These are phyloP conservation scores for Fusarium scirpi DNA, from an alignment of 2,329 filamentous ascomycete genomes.

Conservation along the genomic window DNA sequence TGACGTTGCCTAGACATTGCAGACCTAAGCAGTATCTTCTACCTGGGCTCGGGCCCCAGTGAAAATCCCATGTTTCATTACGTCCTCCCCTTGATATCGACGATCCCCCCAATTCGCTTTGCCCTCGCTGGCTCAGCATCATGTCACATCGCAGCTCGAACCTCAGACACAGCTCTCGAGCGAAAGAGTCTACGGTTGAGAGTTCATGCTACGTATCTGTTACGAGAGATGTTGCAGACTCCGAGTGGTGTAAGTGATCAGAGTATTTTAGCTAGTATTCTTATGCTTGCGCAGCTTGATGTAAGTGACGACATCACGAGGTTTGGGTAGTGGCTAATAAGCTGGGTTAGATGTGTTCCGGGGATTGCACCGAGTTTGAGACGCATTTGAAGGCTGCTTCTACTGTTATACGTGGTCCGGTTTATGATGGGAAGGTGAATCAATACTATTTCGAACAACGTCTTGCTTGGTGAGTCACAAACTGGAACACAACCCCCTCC, in stretches of 20 bases:
- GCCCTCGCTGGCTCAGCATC: slow-evolving; percentile 19
- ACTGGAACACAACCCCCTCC: rapidly evolving
- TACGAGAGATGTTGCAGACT: slow-evolving; percentile 1
- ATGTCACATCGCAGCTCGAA: slow-evolving; percentile 21
- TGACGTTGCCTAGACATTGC: background rate
- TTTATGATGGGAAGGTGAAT: background rate
- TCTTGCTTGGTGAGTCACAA: background rate
- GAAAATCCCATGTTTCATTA: slow-evolving; percentile 28
- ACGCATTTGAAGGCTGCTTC: slow-evolving; percentile 14
- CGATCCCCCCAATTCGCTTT: slow-evolving; percentile 9
- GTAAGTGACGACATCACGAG: background rate
- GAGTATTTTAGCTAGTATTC: slow-evolving; percentile 4
- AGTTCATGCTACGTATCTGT: slow-evolving; percentile 1
- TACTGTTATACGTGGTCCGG: background rate
- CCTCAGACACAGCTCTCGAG: background rate
- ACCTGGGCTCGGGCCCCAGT: slow-evolving; percentile 9
- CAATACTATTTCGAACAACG: slow-evolving; percentile 22
- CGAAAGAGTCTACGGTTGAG: slow-evolving; percentile 16
- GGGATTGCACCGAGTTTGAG: slow-evolving; percentile 17
- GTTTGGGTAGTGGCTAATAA: background rate
- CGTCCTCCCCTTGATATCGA: slow-evolving; percentile 17
- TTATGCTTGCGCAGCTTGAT: slow-evolving; percentile 27
- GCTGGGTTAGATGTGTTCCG: slow-evolving; percentile 15
- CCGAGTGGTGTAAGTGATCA: background rate
- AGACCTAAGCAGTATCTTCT: slow-evolving; percentile 21